Evolutionary conservation across 176 grass and related monocot species (phyloP).

Genomic region (Musa itinerans): DNA sequence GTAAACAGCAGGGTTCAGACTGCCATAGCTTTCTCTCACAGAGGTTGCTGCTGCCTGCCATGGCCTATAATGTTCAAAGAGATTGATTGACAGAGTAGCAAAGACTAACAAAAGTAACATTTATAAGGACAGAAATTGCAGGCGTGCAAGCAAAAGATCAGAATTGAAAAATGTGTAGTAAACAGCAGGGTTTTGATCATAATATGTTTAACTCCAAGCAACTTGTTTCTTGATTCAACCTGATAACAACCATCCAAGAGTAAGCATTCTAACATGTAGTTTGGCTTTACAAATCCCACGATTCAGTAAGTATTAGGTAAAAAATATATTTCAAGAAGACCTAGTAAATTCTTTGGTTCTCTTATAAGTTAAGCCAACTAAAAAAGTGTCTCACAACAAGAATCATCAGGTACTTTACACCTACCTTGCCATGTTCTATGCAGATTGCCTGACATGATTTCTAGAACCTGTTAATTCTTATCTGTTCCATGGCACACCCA

Average conservation of each 20-base stretch:
- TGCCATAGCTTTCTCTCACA: conserved; percentile 46
- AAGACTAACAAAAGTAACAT: not conserved
- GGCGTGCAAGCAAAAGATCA: not conserved
- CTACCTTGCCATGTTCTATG: not conserved
- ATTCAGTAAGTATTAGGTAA: not conserved
- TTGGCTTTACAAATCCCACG: not conserved
- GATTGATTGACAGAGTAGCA: not conserved
- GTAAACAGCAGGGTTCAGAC: conserved; percentile 29
- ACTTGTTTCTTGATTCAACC: not conserved
- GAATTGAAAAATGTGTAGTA: not conserved
- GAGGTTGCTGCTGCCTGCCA: conserved; percentile 49
- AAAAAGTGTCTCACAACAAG: not conserved
- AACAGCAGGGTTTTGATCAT: not conserved
- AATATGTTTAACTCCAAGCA: not conserved
- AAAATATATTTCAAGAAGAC: not conserved
- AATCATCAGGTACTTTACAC: not conserved
- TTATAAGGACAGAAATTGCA: not conserved
- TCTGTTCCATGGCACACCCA: not conserved
- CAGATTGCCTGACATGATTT: too few species aligned
- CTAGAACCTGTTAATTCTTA: not conserved
- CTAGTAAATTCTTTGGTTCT: not conserved
- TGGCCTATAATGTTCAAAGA: not conserved
- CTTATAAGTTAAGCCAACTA: not conserved
- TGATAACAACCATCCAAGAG: not conserved
- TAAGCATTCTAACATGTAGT: not conserved